A percentile compares a stretch with the other conserved stretches of the same genome.
These are phyloP conservation scores for Plantago elongata DNA, from an alignment of 257 asterid genomes.

Conservation along the genomic window DNA sequence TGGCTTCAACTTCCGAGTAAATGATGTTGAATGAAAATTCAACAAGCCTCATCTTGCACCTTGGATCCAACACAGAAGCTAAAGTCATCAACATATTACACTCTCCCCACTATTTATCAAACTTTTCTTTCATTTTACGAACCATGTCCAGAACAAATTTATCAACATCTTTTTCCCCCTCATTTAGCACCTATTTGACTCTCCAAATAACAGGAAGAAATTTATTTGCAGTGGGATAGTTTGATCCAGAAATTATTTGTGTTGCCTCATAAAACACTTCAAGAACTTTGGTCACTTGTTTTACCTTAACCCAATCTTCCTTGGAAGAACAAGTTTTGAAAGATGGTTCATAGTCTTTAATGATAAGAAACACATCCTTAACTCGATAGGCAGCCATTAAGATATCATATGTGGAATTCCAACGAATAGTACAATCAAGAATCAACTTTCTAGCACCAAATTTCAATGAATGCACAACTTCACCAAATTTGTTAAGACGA, in stretches of 20 bases:
- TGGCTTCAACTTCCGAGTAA: background rate
- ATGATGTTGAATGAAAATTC: background rate
- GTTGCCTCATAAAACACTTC: background rate
- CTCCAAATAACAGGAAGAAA: background rate
- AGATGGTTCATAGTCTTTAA: background rate
- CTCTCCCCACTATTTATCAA: background rate
- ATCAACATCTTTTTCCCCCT: background rate
- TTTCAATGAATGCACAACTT: background rate
- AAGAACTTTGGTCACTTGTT: background rate
- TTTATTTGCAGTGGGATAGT: background rate
- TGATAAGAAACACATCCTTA: background rate
- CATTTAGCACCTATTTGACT: background rate
- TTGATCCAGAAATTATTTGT: background rate
- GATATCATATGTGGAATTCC: too few relatives aligned
- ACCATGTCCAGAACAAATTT: background rate
- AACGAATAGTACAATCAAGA: too few relatives aligned
- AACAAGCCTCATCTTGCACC: constrained; percentile 1
- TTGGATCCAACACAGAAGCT: background rate
- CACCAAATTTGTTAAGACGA: background rate
- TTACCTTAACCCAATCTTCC: background rate
- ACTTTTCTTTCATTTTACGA: background rate
- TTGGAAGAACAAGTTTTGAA: background rate
- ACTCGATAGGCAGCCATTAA: background rate
- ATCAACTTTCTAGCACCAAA: too few relatives aligned
- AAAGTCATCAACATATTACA: background rate